phyloP scores from a whole-genome alignment of 768 basidiomycete genomes.

The Fistulinella prunicolor region DNA sequence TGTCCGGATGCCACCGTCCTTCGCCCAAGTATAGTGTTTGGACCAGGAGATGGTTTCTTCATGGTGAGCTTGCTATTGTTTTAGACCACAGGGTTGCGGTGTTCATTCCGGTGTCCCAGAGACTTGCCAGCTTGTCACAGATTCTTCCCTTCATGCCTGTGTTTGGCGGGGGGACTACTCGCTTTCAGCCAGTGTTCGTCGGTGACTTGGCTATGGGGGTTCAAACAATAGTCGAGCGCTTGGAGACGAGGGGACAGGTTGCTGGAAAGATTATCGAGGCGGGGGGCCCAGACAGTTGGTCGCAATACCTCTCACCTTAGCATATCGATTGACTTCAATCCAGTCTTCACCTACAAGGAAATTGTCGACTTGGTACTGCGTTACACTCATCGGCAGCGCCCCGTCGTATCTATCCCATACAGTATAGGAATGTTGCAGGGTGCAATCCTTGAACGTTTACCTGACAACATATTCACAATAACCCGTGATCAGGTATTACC shows the following conservation, averaged over 20 bases:
- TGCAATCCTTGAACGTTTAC: constrained; percentile 58
- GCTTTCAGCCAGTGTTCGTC: constrained; percentile 73
- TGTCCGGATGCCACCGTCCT: constrained; percentile 58
- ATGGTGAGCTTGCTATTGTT: constrained; percentile 42
- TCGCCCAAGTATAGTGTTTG: constrained; percentile 72
- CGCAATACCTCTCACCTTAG: constrained; percentile 23
- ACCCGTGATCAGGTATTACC: constrained; percentile 60
- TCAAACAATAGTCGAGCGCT: constrained; percentile 50
- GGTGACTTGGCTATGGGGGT: constrained; percentile 63
- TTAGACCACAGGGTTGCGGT: not conserved
- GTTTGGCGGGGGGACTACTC: constrained; percentile 63
- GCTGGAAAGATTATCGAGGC: constrained; percentile 47
- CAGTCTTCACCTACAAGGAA: constrained; percentile 66
- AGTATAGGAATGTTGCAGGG: constrained; percentile 63
- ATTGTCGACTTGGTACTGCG: constrained; percentile 62
- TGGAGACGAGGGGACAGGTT: constrained; percentile 33
- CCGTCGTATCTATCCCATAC: constrained; percentile 64
- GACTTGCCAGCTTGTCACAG: constrained; percentile 58
- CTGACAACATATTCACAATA: constrained; percentile 62
- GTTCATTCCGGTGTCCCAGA: constrained; percentile 36
- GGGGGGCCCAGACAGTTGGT: constrained; percentile 50
- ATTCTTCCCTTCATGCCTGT: constrained; percentile 73
- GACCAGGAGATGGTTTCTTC: constrained; percentile 75
- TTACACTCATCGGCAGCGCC: constrained; percentile 50
- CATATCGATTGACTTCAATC: constrained; percentile 30